phyloP scores from a whole-genome alignment of 2,329 filamentous ascomycete genomes.

The Alternaria sp. region DNA sequence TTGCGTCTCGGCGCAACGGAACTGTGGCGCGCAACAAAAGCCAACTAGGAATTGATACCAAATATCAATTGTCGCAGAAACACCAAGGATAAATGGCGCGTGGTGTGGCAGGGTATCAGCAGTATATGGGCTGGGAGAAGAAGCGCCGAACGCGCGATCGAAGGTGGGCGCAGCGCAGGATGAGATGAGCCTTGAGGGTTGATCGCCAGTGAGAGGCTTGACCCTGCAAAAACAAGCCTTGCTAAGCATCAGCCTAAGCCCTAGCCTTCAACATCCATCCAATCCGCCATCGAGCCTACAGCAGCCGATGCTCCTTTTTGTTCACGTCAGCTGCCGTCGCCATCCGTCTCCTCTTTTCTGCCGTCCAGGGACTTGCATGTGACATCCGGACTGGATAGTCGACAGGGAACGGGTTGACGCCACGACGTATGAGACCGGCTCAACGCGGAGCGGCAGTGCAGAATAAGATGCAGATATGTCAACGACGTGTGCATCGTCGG shows the following conservation, averaged over 20 bases:
- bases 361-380: conserved; percentile 7
- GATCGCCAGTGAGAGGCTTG: conserved; percentile 15
- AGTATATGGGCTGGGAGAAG: conserved; percentile 3
- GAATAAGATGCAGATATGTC: not conserved
- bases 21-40: conserved; percentile 4
- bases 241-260: conserved; percentile 25
- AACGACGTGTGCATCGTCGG: not conserved
- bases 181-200: not conserved
- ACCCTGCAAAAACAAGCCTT: conserved; percentile 30
- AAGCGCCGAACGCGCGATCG: conserved; percentile 16
- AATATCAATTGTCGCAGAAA: conserved; percentile 1
- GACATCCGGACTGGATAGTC: conserved; percentile 5
- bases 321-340: not conserved
- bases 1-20: conserved; percentile 17
- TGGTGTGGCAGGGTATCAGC: not conserved
- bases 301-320: conserved; percentile 5
- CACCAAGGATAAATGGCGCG: conserved; percentile 5
- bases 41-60: not conserved
- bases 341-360: conserved; percentile 10
- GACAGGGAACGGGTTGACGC: conserved; percentile 10
- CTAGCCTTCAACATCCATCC: not conserved
- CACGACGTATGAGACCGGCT: conserved; percentile 7
- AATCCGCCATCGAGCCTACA: not conserved
- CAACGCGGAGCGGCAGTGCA: conserved; percentile 1
- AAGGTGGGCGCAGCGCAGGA: conserved; percentile 25